Conservation (phyloP, 805 yeast species). For the Barnettozyma salicaria region DNA sequence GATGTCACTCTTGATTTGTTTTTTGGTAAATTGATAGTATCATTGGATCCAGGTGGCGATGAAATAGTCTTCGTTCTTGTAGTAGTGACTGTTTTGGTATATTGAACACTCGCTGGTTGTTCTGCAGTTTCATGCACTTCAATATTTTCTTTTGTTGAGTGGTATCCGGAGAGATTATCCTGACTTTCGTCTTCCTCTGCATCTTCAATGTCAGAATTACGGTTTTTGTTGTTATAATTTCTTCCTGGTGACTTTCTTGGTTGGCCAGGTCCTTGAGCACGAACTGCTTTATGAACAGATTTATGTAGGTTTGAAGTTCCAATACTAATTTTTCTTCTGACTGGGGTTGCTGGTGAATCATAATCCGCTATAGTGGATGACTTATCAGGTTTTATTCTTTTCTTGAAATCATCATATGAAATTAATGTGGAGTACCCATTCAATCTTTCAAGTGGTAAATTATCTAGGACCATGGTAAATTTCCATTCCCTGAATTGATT, state of each 20-base stretch:
- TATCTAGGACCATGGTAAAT: slow-evolving; percentile 78
- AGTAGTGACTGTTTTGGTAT: slow-evolving; percentile 26
- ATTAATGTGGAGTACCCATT: slow-evolving; percentile 64
- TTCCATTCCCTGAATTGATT: slow-evolving; percentile 96
- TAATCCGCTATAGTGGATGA: slow-evolving; percentile 1
- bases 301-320: slow-evolving; percentile 61
- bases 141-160: slow-evolving; percentile 20
- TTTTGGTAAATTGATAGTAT: slow-evolving; percentile 22
- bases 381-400: slow-evolving; percentile 36
- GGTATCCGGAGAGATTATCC: slow-evolving; percentile 13
- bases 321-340: slow-evolving; percentile 60
- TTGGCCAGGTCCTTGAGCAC: slow-evolving; percentile 92
- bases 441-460: slow-evolving; percentile 55
- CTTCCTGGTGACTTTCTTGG: slow-evolving; percentile 63
- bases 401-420: slow-evolving; percentile 54
- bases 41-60: slow-evolving; percentile 27
- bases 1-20: slow-evolving; percentile 23
- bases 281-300: slow-evolving; percentile 72
- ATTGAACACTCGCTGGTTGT: slow-evolving; percentile 19
- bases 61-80: slow-evolving; percentile 27
- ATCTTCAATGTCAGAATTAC: slow-evolving; percentile 25
- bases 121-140: slow-evolving; percentile 10
- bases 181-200: slow-evolving; percentile 27
- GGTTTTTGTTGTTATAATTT: slow-evolving; percentile 21
- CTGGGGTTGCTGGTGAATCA: slow-evolving; percentile 62